A percentile compares a stretch with the other conserved stretches of the same genome.
Conservation (phyloP, 345 rosid species). For the Lumnitzera littorea region DNA sequence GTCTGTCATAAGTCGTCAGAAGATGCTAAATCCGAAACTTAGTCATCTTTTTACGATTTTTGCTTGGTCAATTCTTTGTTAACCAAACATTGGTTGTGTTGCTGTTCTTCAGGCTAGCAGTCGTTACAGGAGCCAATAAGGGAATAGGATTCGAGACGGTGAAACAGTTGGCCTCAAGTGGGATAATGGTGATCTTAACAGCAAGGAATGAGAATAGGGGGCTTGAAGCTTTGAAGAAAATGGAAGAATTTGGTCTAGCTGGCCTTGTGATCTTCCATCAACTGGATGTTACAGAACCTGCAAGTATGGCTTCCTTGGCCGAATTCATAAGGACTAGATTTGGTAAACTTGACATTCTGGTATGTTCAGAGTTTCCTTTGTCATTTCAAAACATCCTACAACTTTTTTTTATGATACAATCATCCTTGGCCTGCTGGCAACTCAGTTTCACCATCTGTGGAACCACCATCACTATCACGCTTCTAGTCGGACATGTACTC, state of each 20-base stretch:
- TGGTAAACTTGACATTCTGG: slow-evolving; percentile 40
- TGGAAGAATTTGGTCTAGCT: slow-evolving; percentile 9
- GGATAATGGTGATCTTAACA: slow-evolving; percentile 1
- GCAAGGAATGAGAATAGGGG: slow-evolving; percentile 28
- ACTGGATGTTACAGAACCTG: slow-evolving; percentile 30
- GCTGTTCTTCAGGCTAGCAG: neutral
- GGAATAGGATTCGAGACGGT: slow-evolving; percentile 1
- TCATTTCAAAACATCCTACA: slow-evolving; percentile 7
- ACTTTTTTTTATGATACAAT: no score
- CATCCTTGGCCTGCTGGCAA: no score
- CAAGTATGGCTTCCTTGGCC: slow-evolving; percentile 17
- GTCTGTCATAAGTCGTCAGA: no score
- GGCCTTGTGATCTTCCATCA: slow-evolving; percentile 21
- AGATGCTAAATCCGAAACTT: no score
- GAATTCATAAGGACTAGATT: slow-evolving; percentile 19
- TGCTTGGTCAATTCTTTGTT: no score
- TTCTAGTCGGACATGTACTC: no score
- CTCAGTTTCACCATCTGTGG: no score
- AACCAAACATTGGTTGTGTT: no score
- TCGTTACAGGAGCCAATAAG: neutral
- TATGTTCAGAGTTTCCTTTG: neutral
- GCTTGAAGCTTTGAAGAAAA: slow-evolving; percentile 26
- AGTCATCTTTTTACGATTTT: no score
- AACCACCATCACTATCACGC: no score
- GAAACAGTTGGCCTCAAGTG: slow-evolving; percentile 21